A percentile compares a stretch with the other conserved stretches of the same genome.
Conservation (phyloP, 768 basidiomycete genomes). For the Pholiota microspora region DNA sequence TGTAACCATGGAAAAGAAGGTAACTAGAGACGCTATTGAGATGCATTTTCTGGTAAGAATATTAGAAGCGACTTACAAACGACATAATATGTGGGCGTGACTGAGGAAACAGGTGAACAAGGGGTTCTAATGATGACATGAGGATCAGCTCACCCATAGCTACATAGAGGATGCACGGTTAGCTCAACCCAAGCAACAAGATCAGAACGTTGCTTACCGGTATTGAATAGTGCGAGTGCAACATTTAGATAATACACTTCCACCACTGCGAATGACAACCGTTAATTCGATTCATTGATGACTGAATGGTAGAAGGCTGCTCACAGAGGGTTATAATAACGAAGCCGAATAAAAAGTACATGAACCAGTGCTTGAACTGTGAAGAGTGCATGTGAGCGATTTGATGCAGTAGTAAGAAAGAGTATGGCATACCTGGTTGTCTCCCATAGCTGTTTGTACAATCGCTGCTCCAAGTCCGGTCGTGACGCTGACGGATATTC, state of each 20-base stretch:
- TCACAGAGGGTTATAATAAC: constrained; percentile 77
- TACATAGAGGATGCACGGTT: constrained; percentile 24
- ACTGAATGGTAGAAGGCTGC: constrained; percentile 29
- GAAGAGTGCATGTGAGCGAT: background rate
- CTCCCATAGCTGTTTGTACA: constrained; percentile 70
- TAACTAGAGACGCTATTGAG: constrained; percentile 46
- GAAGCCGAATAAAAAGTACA: constrained; percentile 83
- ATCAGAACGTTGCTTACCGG: constrained; percentile 44
- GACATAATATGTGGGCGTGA: constrained; percentile 87
- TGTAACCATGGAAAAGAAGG: constrained; percentile 82
- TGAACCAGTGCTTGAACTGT: constrained; percentile 91
- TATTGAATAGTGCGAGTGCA: constrained; percentile 94
- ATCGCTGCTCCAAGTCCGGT: constrained; percentile 93
- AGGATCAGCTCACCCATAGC: constrained; percentile 56
- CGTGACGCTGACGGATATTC: constrained; percentile 91
- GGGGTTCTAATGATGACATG: constrained; percentile 4
- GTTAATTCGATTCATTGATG: constrained; percentile 13
- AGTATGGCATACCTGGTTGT: constrained; percentile 63
- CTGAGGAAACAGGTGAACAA: constrained; percentile 36
- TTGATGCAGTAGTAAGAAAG: background rate
- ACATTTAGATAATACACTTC: constrained; percentile 97
- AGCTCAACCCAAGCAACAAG: constrained; percentile 4
- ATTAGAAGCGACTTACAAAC: constrained; percentile 50
- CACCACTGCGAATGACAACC: constrained; percentile 46
- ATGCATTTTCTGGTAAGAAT: constrained; percentile 1